phyloP scores from a whole-genome alignment of 2,329 filamentous ascomycete genomes.

The Clarireedia homoeocarpa region DNA sequence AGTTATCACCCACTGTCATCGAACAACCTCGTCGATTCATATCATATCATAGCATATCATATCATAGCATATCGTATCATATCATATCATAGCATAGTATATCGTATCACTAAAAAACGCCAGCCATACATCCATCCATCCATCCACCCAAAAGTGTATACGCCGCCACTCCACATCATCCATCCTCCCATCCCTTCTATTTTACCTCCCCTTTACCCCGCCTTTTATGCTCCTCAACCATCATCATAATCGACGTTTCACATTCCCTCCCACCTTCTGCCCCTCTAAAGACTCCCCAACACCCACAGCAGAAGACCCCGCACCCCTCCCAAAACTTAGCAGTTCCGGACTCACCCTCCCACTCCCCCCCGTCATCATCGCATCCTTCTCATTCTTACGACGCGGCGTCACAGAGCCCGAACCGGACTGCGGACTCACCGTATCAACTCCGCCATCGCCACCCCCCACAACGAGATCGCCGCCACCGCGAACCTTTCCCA shows the following conservation, averaged over 20 bases:
- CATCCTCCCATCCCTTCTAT: not conserved
- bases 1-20: too few species aligned
- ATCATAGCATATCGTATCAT: not conserved
- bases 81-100: not conserved
- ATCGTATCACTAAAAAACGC: not conserved
- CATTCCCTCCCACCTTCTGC: conserved; percentile 12
- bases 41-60: not conserved
- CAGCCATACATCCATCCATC: not conserved
- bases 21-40: not conserved
- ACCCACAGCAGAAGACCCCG: conserved; percentile 15
- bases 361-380: conserved; percentile 17
- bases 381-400: conserved; percentile 19
- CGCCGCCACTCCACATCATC: not conserved
- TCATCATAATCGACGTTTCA: not conserved
- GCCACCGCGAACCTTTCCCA: conserved; percentile 68
- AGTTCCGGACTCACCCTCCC: conserved; percentile 19
- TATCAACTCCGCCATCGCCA: conserved; percentile 24
- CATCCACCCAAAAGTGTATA: not conserved
- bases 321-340: conserved; percentile 22
- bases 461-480: conserved; percentile 68
- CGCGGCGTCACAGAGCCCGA: conserved; percentile 18
- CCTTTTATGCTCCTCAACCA: not conserved
- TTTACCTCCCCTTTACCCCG: not conserved
- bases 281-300: conserved; percentile 21
- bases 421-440: not conserved